phyloP scores from a whole-genome alignment of 1,284 basidiomycete genomes.

The Tremellales sp. region DNA sequence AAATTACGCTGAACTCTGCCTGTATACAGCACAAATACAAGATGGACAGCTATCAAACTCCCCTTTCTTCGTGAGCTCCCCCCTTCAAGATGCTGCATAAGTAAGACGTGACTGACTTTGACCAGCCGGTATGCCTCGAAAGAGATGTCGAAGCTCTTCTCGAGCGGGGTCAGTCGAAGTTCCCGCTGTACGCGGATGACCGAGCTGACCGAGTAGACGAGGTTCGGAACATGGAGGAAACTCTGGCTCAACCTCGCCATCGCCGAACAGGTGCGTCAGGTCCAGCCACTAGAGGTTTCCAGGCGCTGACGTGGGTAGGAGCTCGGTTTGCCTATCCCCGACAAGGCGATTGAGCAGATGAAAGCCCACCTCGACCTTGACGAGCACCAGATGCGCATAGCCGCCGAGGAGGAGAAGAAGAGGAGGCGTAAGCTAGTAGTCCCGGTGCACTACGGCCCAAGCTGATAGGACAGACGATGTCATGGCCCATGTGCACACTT shows the following conservation, averaged over 20 bases:
- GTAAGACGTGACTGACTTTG: slow-evolving; percentile 1
- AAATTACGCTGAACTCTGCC: background rate
- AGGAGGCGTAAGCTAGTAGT: slow-evolving; percentile 59
- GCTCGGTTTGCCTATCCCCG: slow-evolving; percentile 83
- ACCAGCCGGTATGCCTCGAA: slow-evolving; percentile 95
- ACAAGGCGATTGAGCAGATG: slow-evolving; percentile 93
- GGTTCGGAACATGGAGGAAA: slow-evolving; percentile 94
- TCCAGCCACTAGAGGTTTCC: background rate
- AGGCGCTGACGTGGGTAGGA: slow-evolving; percentile 51
- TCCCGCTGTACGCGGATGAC: slow-evolving; percentile 1
- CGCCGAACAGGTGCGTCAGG: slow-evolving; percentile 76
- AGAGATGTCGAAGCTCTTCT: slow-evolving; percentile 97
- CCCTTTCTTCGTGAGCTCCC: slow-evolving; percentile 50
- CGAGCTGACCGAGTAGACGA: slow-evolving; percentile 58
- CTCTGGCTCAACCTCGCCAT: slow-evolving; percentile 96
- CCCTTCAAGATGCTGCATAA: background rate
- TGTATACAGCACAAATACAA: background rate
- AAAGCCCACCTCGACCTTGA: slow-evolving; percentile 83
- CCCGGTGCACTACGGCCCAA: background rate
- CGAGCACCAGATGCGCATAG: slow-evolving; percentile 84
- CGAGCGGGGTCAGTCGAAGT: slow-evolving; percentile 61
- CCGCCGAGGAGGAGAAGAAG: slow-evolving; percentile 93
- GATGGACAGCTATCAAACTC: slow-evolving; percentile 54
- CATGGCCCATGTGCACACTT: slow-evolving; percentile 99
- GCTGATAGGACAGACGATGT: slow-evolving; percentile 65